Evolutionary conservation across 768 basidiomycete species (phyloP).

Genomic region (Brasilioporus rufonigricans): DNA sequence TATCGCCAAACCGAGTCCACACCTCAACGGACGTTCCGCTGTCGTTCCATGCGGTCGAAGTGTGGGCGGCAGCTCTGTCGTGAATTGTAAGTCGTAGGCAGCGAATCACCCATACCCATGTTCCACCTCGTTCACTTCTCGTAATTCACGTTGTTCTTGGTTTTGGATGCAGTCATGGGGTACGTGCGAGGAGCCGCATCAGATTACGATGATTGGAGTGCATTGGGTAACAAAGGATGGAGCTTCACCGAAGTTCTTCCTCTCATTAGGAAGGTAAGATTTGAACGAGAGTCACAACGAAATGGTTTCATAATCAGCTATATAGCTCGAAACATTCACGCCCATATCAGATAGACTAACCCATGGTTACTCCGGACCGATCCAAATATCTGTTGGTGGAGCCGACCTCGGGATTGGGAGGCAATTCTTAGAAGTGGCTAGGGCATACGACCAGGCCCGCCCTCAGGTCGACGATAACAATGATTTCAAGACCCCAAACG

Average conservation of each 20-base stretch:
- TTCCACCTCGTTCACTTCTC: too few relatives aligned
- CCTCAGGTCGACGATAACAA: too few relatives aligned
- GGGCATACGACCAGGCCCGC: constrained; percentile 46
- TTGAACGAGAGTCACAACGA: neutral
- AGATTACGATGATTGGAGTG: too few relatives aligned
- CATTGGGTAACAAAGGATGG: too few relatives aligned
- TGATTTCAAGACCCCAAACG: too few relatives aligned
- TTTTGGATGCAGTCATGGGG: constrained; percentile 35
- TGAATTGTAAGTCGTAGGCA: constrained; percentile 48
- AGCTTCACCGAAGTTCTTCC: constrained; percentile 56
- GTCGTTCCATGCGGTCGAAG: constrained; percentile 47
- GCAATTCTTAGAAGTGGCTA: constrained; percentile 47
- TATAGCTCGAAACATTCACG: too few relatives aligned
- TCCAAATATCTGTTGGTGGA: constrained; percentile 23
- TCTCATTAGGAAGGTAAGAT: constrained; percentile 50
- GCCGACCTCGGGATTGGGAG: constrained; percentile 22
- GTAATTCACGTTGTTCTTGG: neutral
- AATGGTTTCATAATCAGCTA: constrained; percentile 34
- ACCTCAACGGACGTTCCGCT: constrained; percentile 42
- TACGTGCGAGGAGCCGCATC: constrained; percentile 57
- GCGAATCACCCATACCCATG: too few relatives aligned
- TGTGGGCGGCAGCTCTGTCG: constrained; percentile 60
- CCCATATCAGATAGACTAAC: constrained; percentile 28
- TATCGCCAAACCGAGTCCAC: constrained; percentile 37
- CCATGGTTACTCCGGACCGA: constrained; percentile 37